Percentiles rank a stretch among this genome's conserved stretches.
These are phyloP conservation scores for Aureobasidium sp. DNA, from an alignment of 2,329 filamentous ascomycete species.

Conservation along the genomic window DNA sequence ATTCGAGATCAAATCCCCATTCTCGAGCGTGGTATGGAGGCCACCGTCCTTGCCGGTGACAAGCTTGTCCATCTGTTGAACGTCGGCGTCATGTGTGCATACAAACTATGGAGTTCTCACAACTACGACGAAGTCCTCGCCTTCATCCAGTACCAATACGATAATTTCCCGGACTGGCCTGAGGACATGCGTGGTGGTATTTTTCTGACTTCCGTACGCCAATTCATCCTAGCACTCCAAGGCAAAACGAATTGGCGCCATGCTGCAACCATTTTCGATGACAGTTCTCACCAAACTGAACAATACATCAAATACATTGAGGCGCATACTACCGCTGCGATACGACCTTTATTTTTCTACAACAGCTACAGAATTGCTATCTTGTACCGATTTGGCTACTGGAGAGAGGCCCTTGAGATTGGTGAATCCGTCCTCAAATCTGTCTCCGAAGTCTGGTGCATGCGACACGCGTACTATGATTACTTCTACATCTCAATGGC, in stretches of 20 bases:
- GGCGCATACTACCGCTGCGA: conserved; percentile 48
- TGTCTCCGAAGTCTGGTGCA: conserved; percentile 38
- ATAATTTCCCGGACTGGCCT: conserved; percentile 67
- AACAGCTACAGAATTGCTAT: conserved; percentile 46
- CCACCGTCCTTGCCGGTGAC: conserved; percentile 60
- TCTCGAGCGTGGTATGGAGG: conserved; percentile 60
- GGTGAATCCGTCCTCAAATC: conserved; percentile 36
- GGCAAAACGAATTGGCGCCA: conserved; percentile 58
- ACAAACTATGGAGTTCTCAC: conserved; percentile 63
- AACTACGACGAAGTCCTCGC: conserved; percentile 63
- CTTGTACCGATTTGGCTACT: conserved; percentile 39
- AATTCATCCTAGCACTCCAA: conserved; percentile 62
- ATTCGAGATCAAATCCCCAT: conserved; percentile 51
- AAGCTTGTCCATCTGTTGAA: conserved; percentile 65
- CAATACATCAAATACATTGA: conserved; percentile 49
- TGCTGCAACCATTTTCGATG: conserved; percentile 55
- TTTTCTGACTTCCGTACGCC: conserved; percentile 58
- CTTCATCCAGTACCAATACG: conserved; percentile 63
- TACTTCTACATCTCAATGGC: conserved; percentile 39
- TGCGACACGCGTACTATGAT: conserved; percentile 37
- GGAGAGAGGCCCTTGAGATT: conserved; percentile 36
- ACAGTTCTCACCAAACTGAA: conserved; percentile 56
- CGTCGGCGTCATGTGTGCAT: conserved; percentile 59
- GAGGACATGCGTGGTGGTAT: conserved; percentile 65
- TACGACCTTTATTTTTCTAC: conserved; percentile 61